Conservation (phyloP, 1,284 basidiomycete species). For the Prillingera fragicola region DNA sequence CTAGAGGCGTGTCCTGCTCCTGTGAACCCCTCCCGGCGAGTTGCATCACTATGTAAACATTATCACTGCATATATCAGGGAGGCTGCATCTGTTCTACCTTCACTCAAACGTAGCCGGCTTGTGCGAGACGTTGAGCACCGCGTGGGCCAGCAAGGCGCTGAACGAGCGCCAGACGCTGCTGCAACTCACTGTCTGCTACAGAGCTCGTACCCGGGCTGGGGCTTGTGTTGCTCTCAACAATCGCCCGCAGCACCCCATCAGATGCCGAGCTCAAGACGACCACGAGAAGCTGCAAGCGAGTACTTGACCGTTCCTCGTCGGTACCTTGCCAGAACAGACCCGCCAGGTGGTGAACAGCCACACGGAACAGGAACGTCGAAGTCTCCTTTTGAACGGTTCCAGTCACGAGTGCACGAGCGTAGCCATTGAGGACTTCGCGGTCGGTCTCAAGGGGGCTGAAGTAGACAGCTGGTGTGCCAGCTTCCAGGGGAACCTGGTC, state of each 20-base stretch:
- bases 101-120: slow-evolving; percentile 1
- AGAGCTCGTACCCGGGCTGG: not conserved
- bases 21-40: not conserved
- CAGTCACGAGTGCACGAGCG: slow-evolving; percentile 43
- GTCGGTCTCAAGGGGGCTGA: slow-evolving; percentile 67
- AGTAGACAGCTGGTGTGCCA: slow-evolving; percentile 55
- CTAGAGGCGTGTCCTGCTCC: too few species aligned
- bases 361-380: slow-evolving; percentile 60
- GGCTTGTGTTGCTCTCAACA: slow-evolving; percentile 1
- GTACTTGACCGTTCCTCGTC: slow-evolving; percentile 6
- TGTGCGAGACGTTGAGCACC: slow-evolving; percentile 6
- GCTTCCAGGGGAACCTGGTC: slow-evolving; percentile 29
- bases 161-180: not conserved
- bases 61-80: too few species aligned
- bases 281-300: slow-evolving; percentile 12
- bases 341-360: slow-evolving; percentile 73
- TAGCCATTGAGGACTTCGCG: slow-evolving; percentile 58
- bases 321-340: slow-evolving; percentile 60
- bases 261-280: slow-evolving; percentile 6
- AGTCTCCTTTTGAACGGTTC: slow-evolving; percentile 37
- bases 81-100: too few species aligned
- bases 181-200: not conserved
- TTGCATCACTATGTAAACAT: not conserved
- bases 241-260: slow-evolving; percentile 5
- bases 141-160: slow-evolving; percentile 3